Evolutionary conservation across 768 basidiomycete genomes (phyloP).

Genomic region (Serendipita sp.): DNA sequence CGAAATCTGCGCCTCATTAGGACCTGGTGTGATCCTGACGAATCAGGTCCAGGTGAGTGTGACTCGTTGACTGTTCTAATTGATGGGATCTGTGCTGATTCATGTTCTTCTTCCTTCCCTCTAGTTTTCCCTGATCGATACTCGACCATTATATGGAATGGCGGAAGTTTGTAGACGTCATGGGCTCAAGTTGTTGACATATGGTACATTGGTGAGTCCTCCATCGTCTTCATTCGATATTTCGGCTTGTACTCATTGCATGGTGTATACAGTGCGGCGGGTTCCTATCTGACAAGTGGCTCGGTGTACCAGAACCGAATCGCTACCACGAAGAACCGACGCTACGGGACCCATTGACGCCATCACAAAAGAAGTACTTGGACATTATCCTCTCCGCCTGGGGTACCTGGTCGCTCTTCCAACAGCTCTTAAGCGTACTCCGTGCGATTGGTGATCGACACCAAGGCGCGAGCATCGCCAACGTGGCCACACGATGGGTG

Average conservation of each 20-base stretch:
- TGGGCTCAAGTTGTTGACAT: constrained; percentile 56
- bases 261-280: constrained; percentile 52
- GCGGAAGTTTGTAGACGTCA: constrained; percentile 58
- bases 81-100: not conserved
- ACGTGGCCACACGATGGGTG: constrained; percentile 70
- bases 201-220: constrained; percentile 56
- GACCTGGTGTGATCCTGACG: constrained; percentile 53
- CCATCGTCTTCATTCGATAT: not conserved
- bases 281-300: constrained; percentile 63
- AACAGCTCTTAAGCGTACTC: constrained; percentile 40
- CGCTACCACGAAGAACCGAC: constrained; percentile 31
- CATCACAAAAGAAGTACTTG: constrained; percentile 79
- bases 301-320: constrained; percentile 51
- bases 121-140: constrained; percentile 71
- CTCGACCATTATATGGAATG: constrained; percentile 61
- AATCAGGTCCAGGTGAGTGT: constrained; percentile 63
- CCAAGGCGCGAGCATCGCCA: constrained; percentile 45
- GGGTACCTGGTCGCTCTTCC: constrained; percentile 67
- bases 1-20: constrained; percentile 62
- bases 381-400: constrained; percentile 68
- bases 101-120: not conserved
- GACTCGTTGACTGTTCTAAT: not conserved
- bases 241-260: not conserved
- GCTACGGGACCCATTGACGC: constrained; percentile 35
- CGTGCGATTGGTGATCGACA: constrained; percentile 46